Percentiles rank a stretch among this genome's conserved stretches.
Evolutionary conservation across 805 yeast species (phyloP).

Genomic region (Huiozyma naganishii): DNA sequence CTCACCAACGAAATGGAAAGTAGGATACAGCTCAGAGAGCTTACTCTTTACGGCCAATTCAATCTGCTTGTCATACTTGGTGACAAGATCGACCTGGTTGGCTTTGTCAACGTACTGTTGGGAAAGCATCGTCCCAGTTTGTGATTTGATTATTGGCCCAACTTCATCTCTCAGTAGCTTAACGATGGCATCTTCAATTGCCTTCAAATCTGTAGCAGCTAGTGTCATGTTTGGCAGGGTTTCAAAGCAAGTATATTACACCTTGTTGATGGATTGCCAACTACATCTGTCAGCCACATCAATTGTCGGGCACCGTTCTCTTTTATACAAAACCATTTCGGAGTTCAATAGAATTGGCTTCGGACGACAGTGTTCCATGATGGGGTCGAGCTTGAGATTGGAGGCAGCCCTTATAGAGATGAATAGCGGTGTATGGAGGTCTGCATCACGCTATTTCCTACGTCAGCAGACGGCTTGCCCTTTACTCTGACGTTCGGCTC

Average conservation of each 20-base stretch:
- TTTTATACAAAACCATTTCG: too few species aligned
- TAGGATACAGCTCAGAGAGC: constrained; percentile 35
- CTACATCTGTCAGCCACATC: too few species aligned
- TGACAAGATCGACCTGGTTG: constrained; percentile 52
- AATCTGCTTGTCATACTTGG: constrained; percentile 48
- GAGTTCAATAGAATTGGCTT: background rate
- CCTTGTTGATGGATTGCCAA: too few species aligned
- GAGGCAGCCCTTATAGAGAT: background rate
- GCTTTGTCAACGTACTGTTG: constrained; percentile 44
- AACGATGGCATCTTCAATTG: constrained; percentile 18
- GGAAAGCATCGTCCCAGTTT: constrained; percentile 17
- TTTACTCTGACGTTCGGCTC: constrained; percentile 30
- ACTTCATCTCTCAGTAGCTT: constrained; percentile 15
- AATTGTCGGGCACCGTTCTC: too few species aligned
- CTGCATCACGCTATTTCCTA: background rate
- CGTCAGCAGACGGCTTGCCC: background rate
- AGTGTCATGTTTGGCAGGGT: constrained; percentile 7
- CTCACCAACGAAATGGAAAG: constrained; percentile 48
- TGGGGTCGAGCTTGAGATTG: background rate
- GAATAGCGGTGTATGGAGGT: background rate
- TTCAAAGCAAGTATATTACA: background rate
- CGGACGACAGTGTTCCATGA: constrained; percentile 4
- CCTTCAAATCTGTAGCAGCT: constrained; percentile 15
- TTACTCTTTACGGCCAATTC: constrained; percentile 30
- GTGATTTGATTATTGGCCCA: constrained; percentile 20